A percentile compares a stretch with the other conserved stretches of the same genome.
phyloP scores from a whole-genome alignment of 768 basidiomycete genomes.

The Cytidiella melzeri region DNA sequence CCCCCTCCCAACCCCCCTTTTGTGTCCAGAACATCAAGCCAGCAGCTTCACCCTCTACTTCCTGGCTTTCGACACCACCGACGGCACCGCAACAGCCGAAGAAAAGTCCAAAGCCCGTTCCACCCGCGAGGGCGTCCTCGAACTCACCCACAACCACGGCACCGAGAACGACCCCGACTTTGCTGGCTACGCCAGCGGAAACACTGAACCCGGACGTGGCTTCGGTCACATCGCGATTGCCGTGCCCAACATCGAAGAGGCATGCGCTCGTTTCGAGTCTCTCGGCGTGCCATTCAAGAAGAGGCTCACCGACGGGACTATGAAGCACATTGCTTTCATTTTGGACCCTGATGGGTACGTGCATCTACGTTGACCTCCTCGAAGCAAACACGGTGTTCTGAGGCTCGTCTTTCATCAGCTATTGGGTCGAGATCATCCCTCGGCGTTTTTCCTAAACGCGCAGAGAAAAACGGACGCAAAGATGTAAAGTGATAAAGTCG shows the following conservation, averaged over 20 bases:
- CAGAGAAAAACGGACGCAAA: no score
- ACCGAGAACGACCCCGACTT: constrained; percentile 77
- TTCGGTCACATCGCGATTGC: constrained; percentile 90
- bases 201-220: constrained; percentile 70
- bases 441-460: no score
- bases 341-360: constrained; percentile 72
- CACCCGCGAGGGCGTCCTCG: constrained; percentile 74
- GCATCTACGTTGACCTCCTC: not conserved
- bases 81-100: constrained; percentile 40
- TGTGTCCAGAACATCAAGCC: not conserved
- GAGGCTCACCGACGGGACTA: constrained; percentile 75
- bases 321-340: constrained; percentile 80
- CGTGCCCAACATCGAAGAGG: constrained; percentile 75
- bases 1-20: not conserved
- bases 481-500: no score
- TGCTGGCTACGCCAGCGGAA: constrained; percentile 81
- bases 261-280: constrained; percentile 77
- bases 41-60: constrained; percentile 71
- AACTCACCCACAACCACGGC: constrained; percentile 87
- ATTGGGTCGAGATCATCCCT: constrained; percentile 57
- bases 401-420: no score
- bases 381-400: no score
- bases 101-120: constrained; percentile 46
- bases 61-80: constrained; percentile 70
- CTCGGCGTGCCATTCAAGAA: constrained; percentile 87